Base-by-base conservation (phyloP, 2,329 filamentous ascomycete genomes). In the Ophiostoma pallidulum region DNA sequence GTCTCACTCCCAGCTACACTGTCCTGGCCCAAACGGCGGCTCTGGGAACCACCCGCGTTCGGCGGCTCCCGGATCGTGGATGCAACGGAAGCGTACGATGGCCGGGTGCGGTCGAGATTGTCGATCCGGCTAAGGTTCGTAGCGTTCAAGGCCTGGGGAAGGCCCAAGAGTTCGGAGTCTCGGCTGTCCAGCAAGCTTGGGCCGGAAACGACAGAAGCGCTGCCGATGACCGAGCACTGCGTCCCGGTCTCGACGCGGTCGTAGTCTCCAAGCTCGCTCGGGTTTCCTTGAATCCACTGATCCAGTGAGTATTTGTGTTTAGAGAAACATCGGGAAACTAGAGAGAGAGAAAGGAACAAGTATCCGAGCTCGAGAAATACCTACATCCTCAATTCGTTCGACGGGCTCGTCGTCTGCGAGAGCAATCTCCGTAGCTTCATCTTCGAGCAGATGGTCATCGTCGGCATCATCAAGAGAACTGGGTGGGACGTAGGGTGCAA, bases 401-500 rank as follows among this genome's bases (percentile, higher is more conserved):
- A 35, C 26, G 8, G 33, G 12, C 10, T 45, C 12, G 10, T 38
- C 31, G 12, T 37, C 14, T 2, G 32, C 12, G 28, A 12, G 12
- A 7, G 24, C 16, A 4, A 12, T 18, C 13, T 31, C 22, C 8
- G 16, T 20, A 2, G 29, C 10, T 18, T 16, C 31, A 8, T 45
- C 37, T 4, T 45, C 41, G 4, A 28, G 18, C 14, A 42, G 14
- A 4, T 28, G 24, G 1, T 35, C n/a, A 12, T 53, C 47, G 14
- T 53, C 51, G 14, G 41, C 41, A 7, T 44, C 47, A 3, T 49
- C 36, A 8, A 33, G 9, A 2, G 44, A 28, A 9, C 26, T 45
- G 6, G 57, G 65, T 28, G 49, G 50, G 5, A 53, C 52, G 40
- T 48, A 55, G 4, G 57, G 58, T 3, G 50, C 41, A 22, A 55